Conservation (phyloP, 805 yeast genomes). For the Kodamaea kaohsiungensis region DNA sequence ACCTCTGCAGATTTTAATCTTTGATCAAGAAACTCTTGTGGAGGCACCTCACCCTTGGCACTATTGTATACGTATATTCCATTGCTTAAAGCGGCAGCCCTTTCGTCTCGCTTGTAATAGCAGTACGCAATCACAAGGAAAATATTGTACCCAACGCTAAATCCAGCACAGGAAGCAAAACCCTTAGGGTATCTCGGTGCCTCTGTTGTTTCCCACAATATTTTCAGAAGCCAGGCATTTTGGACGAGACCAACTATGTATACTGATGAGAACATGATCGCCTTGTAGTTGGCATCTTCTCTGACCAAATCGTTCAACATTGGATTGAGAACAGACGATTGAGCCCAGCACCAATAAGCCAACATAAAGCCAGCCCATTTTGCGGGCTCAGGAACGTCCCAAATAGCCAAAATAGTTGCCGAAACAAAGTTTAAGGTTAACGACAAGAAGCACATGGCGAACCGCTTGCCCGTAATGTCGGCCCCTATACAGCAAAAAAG, state of each 20-base stretch:
- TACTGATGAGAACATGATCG: slow-evolving; percentile 19
- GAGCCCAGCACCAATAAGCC: slow-evolving; percentile 25
- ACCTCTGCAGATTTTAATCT: not conserved
- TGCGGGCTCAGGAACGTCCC: slow-evolving; percentile 23
- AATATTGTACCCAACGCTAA: slow-evolving; percentile 30
- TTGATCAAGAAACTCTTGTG: not conserved
- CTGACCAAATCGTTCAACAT: slow-evolving; percentile 26
- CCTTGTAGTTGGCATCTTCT: slow-evolving; percentile 21
- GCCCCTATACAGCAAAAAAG: slow-evolving; percentile 49
- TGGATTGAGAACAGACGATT: slow-evolving; percentile 24
- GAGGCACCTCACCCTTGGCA: slow-evolving; percentile 5
- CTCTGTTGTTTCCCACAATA: slow-evolving; percentile 24
- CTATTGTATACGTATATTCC: slow-evolving; percentile 23
- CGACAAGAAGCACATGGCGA: slow-evolving; percentile 20
- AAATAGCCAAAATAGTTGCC: slow-evolving; percentile 22
- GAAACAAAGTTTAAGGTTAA: slow-evolving; percentile 21
- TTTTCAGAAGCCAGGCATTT: slow-evolving; percentile 21
- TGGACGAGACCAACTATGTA: slow-evolving; percentile 19
- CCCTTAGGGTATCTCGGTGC: slow-evolving; percentile 25
- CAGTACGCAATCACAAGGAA: slow-evolving; percentile 28
- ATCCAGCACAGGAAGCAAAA: slow-evolving; percentile 36
- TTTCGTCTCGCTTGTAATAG: slow-evolving; percentile 46
- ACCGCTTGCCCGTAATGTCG: slow-evolving; percentile 41
- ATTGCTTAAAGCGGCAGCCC: slow-evolving; percentile 15
- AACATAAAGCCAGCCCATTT: slow-evolving; percentile 27